Evolutionary conservation across 306 rosid species (phyloP).

Genomic region (Psophocarpus tetragonolobus): DNA sequence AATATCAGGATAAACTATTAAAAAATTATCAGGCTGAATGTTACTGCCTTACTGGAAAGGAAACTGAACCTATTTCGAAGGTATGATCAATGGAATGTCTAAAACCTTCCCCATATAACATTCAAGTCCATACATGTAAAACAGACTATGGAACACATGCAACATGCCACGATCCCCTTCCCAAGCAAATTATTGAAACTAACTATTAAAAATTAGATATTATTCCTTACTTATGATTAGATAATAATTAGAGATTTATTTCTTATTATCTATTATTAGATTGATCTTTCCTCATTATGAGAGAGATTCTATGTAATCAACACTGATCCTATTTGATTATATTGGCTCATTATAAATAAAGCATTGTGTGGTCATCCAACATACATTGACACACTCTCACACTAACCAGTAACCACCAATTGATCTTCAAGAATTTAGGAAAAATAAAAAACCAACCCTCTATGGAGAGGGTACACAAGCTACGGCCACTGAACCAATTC

Average conservation of each 20-base stretch:
- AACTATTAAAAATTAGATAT: too few species aligned
- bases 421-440: background rate
- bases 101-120: background rate
- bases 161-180: background rate
- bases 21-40: background rate
- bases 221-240: too few species aligned
- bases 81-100: background rate
- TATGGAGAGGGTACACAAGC: background rate
- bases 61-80: background rate
- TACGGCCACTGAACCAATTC: background rate
- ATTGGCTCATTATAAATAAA: too few species aligned
- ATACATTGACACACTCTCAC: too few species aligned
- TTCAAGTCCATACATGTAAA: background rate
- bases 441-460: background rate
- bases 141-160: background rate
- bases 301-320: too few species aligned
- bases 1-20: background rate
- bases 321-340: too few species aligned
- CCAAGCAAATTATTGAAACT: background rate
- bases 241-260: too few species aligned
- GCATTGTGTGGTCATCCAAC: too few species aligned
- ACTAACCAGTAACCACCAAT: background rate
- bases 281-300: too few species aligned
- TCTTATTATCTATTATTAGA: too few species aligned
- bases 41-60: background rate